Percentiles rank a stretch among this genome's conserved stretches.
These are phyloP conservation scores for Aureobasidium sp. DNA, from an alignment of 2,329 filamentous ascomycete species.

Conservation along the genomic window DNA sequence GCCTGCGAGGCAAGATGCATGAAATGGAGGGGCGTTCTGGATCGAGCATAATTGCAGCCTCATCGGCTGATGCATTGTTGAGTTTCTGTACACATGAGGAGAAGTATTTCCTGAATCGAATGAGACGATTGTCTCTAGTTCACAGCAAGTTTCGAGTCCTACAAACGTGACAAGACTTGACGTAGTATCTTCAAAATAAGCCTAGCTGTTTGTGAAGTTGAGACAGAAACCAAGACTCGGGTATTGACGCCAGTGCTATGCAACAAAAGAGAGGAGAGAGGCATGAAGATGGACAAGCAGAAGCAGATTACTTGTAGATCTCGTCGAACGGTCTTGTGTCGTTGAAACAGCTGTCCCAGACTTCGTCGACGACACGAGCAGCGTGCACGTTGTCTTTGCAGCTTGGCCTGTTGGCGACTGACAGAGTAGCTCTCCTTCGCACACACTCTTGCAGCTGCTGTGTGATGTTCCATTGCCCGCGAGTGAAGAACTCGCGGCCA, in stretches of 20 bases:
- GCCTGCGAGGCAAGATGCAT: background rate
- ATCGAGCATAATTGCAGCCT: background rate
- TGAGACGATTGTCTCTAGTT: background rate
- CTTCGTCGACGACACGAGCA: conserved; percentile 81
- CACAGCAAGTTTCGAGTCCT: background rate
- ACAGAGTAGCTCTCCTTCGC: conserved; percentile 68
- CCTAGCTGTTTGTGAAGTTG: background rate
- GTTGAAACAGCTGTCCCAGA: conserved; percentile 96
- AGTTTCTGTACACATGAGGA: background rate
- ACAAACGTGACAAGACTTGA: background rate
- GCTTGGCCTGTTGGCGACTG: conserved; percentile 67
- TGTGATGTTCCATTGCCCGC: conserved; percentile 81
- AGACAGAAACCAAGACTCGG: background rate
- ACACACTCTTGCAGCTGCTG: conserved; percentile 95
- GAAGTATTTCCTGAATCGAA: background rate
- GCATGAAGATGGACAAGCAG: background rate
- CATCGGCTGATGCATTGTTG: background rate
- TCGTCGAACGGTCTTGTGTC: conserved; percentile 96
- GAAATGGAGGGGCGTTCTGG: background rate
- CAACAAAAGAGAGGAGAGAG: background rate
- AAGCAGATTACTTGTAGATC: conserved; percentile 63
- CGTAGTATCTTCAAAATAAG: background rate
- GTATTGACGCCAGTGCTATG: conserved; percentile 14
- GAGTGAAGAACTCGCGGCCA: conserved; percentile 74
- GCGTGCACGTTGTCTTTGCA: conserved; percentile 85